Evolutionary conservation across 208 protist species (phyloP).

Genomic region (Acanthamoeba healyi): DNA sequence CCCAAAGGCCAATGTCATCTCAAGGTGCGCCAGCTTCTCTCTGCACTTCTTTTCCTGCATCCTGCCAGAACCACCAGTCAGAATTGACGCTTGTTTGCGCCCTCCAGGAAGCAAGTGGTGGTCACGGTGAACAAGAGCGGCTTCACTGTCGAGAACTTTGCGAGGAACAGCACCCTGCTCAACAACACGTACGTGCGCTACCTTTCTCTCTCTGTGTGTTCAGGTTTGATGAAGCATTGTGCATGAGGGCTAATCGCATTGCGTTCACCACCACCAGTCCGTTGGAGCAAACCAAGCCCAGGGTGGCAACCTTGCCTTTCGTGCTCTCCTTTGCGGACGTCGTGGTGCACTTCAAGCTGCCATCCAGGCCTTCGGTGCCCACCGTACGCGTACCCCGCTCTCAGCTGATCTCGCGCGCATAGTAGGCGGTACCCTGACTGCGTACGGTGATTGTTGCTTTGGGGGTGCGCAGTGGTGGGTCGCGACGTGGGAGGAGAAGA

Average conservation of each 20-base stretch:
- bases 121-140: neutral
- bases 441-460: too few relatives aligned
- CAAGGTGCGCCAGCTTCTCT: neutral
- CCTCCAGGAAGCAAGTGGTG: constrained; percentile 3
- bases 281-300: neutral
- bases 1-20: constrained; percentile 3
- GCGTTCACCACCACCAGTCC: neutral
- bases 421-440: too few relatives aligned
- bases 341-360: neutral
- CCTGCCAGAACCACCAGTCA: too few relatives aligned
- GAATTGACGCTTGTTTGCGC: too few relatives aligned
- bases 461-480: too few relatives aligned
- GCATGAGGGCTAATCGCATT: too few relatives aligned
- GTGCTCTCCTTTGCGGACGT: constrained; percentile 17
- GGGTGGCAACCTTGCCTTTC: neutral
- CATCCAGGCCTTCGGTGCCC: neutral
- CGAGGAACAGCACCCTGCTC: neutral
- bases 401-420: neutral
- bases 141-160: neutral
- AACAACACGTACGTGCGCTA: neutral
- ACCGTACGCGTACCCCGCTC: neutral
- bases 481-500: too few relatives aligned
- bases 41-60: too few relatives aligned
- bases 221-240: too few relatives aligned
- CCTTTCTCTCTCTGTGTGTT: neutral